phyloP scores from a whole-genome alignment of 75 land plant species.

The Adiantum capillusveneris region DNA sequence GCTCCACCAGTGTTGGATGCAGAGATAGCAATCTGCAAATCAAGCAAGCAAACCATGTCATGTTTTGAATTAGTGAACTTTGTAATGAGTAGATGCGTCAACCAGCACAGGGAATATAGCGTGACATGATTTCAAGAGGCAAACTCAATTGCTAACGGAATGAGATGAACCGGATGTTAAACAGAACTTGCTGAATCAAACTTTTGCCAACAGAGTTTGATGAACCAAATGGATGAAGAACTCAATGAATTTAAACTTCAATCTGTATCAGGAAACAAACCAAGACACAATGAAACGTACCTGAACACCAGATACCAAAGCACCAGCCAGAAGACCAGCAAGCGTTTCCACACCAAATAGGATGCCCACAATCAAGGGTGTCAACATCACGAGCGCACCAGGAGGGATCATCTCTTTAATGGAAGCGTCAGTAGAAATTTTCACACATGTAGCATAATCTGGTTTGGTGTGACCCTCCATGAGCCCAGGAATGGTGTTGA shows the following conservation, averaged over 20 bases:
- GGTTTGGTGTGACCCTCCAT: constrained; percentile 60
- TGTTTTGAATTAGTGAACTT: too few relatives aligned
- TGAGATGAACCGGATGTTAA: too few relatives aligned
- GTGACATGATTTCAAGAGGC: too few relatives aligned
- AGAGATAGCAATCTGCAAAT: constrained; percentile 52
- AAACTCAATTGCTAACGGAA: too few relatives aligned
- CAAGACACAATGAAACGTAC: constrained; percentile 20
- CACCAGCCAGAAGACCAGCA: constrained; percentile 59
- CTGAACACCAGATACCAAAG: constrained; percentile 60
- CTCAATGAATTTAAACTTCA: too few relatives aligned
- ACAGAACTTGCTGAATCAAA: too few relatives aligned
- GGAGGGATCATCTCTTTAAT: constrained; percentile 63
- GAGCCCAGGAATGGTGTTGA: constrained; percentile 53
- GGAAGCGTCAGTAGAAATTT: constrained; percentile 71
- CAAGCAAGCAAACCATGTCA: too few relatives aligned
- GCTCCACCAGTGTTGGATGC: constrained; percentile 77
- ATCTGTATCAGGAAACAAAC: too few relatives aligned
- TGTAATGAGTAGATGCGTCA: too few relatives aligned
- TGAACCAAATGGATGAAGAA: too few relatives aligned
- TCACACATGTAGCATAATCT: constrained; percentile 62
- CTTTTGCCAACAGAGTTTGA: too few relatives aligned
- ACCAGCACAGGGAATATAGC: too few relatives aligned
- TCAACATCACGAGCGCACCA: constrained; percentile 64
- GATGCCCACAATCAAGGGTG: constrained; percentile 60
- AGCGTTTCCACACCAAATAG: constrained; percentile 68